Evolutionary conservation across 306 rosid genomes (phyloP).

Genomic region (Phaseolus lunatus): DNA sequence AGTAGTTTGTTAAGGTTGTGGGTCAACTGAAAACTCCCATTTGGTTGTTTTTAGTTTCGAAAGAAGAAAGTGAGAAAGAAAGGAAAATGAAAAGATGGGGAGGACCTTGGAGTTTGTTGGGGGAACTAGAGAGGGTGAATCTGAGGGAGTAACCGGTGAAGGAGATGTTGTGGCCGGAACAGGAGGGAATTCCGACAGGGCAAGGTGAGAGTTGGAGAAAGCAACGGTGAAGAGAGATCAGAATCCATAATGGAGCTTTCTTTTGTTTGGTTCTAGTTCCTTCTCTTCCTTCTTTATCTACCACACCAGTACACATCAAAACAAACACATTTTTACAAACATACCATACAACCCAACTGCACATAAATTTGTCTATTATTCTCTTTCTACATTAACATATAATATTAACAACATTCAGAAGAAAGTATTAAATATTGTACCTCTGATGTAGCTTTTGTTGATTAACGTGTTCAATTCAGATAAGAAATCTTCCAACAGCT

Average conservation of each 20-base stretch:
- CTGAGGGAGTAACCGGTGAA: slow-evolving; percentile 41
- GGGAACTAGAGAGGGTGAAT: slow-evolving; percentile 50
- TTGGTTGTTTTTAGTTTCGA: not conserved
- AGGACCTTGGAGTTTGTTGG: slow-evolving; percentile 55
- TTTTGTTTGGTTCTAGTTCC: slow-evolving; percentile 42
- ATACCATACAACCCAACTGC: slow-evolving; percentile 22
- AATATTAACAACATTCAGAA: too few species aligned
- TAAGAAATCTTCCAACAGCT: slow-evolving; percentile 27
- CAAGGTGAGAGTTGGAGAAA: slow-evolving; percentile 51
- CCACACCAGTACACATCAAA: slow-evolving; percentile 20
- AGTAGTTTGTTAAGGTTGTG: not conserved
- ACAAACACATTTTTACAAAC: slow-evolving; percentile 36
- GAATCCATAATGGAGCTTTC: slow-evolving; percentile 42
- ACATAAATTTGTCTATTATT: not conserved
- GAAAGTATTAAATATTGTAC: too few species aligned
- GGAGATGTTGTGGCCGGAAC: slow-evolving; percentile 28
- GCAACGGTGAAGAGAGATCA: slow-evolving; percentile 40
- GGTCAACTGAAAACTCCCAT: slow-evolving; percentile 31
- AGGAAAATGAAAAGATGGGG: slow-evolving; percentile 2
- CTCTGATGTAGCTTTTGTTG: not conserved
- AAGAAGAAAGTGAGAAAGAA: not conserved
- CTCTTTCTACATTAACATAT: too few species aligned
- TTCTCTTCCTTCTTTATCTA: slow-evolving; percentile 31
- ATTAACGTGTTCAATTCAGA: not conserved
- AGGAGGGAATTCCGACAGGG: slow-evolving; percentile 41